phyloP scores from a whole-genome alignment of 2,329 filamentous ascomycete genomes.

The Sporothrix pseudoabietina region DNA sequence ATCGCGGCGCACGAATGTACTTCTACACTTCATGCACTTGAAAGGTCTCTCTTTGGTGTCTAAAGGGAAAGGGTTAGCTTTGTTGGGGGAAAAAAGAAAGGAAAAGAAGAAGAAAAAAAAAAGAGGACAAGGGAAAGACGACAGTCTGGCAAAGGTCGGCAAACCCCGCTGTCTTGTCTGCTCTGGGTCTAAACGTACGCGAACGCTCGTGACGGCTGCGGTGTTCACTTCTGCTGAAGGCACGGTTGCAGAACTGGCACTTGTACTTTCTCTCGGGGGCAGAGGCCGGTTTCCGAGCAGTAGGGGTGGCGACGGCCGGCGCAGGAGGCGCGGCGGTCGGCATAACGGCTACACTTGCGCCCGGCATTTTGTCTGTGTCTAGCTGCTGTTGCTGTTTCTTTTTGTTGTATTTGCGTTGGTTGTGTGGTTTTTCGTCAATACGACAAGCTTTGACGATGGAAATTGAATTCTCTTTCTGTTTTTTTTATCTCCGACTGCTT shows the following conservation, averaged over 20 bases:
- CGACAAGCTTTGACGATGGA: not conserved
- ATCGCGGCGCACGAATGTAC: slow-evolving; percentile 97
- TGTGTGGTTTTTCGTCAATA: not conserved
- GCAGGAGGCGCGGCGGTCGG: slow-evolving; percentile 67
- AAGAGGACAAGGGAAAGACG: not conserved
- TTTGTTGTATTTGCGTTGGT: slow-evolving; percentile 12
- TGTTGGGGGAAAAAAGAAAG: too few species aligned
- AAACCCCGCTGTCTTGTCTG: not conserved
- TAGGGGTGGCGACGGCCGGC: slow-evolving; percentile 64
- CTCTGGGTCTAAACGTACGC: slow-evolving; percentile 67
- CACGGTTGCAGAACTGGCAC: slow-evolving; percentile 97
- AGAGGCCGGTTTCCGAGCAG: slow-evolving; percentile 72
- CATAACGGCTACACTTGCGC: slow-evolving; percentile 66
- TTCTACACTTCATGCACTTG: slow-evolving; percentile 97
- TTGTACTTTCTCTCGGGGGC: slow-evolving; percentile 98
- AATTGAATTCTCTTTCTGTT: slow-evolving; percentile 8
- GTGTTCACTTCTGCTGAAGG: slow-evolving; percentile 96
- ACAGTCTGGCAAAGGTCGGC: too few species aligned
- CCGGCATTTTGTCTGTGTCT: slow-evolving; percentile 62
- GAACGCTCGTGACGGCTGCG: slow-evolving; percentile 95
- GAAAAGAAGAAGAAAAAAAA: not conserved
- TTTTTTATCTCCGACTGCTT: not conserved
- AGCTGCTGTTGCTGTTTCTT: slow-evolving; percentile 28
- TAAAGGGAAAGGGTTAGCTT: slow-evolving; percentile 44
- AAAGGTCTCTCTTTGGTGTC: slow-evolving; percentile 99